Conservation (phyloP, 345 rosid genomes). For the Eucalyptus pumila region DNA sequence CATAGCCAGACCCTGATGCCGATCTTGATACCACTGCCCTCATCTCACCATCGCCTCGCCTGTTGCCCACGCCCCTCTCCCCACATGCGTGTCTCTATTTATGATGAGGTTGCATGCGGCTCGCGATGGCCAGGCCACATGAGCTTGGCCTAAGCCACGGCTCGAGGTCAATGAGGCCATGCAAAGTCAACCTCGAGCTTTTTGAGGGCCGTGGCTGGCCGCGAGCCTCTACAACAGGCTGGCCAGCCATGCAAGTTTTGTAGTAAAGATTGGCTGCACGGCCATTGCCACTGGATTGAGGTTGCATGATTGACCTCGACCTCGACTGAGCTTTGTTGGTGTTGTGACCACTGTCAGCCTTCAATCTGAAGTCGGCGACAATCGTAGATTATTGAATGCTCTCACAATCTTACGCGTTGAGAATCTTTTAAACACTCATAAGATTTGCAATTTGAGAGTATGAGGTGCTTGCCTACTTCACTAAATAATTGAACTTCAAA, state of each 20-base stretch:
- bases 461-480: rapidly evolving
- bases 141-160: not conserved
- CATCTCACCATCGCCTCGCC: not conserved
- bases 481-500: not conserved
- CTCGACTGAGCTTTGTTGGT: not conserved
- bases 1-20: not conserved
- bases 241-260: not conserved
- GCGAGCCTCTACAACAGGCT: not conserved
- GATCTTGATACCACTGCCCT: not conserved
- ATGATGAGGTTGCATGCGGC: not conserved
- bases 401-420: not conserved
- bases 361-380: rapidly evolving
- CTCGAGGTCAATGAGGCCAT: not conserved
- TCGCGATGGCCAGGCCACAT: not conserved
- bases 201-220: not conserved
- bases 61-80: not conserved
- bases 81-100: not conserved
- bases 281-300: not conserved
- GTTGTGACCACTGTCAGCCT: not conserved
- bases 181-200: not conserved
- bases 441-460: not conserved
- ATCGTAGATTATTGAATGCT: not conserved
- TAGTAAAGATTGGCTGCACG: not conserved
- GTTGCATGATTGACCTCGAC: not conserved
- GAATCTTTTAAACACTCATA: not conserved